Percentiles rank a stretch among this genome's conserved stretches.
Conservation (phyloP, 805 yeast genomes). For the Lipomyces spencermartinsiae region DNA sequence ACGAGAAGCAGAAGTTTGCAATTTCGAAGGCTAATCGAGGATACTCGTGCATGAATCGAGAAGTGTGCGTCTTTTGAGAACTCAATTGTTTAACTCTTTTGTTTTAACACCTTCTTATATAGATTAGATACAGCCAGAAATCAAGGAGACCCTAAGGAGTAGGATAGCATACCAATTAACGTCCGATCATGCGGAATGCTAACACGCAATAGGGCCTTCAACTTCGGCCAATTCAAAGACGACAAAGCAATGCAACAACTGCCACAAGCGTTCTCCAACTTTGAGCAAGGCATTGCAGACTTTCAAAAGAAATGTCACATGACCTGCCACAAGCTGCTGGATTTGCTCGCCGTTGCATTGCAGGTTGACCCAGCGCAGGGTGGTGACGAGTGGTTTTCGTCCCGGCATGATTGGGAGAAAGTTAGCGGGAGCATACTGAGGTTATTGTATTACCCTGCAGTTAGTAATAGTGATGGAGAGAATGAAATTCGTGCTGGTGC, state of each 20-base stretch:
- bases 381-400: conserved; percentile 65
- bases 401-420: conserved; percentile 60
- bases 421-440: conserved; percentile 71
- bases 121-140: conserved; percentile 48
- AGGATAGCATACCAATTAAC: conserved; percentile 46
- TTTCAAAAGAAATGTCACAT: conserved; percentile 54
- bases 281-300: conserved; percentile 47
- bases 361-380: conserved; percentile 62
- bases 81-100: neutral
- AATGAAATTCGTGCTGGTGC: conserved; percentile 71
- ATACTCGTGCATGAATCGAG: conserved; percentile 62
- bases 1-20: conserved; percentile 56
- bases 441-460: conserved; percentile 69
- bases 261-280: conserved; percentile 61
- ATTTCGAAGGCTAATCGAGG: conserved; percentile 67
- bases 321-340: conserved; percentile 58
- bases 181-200: neutral
- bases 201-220: conserved; percentile 55
- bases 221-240: conserved; percentile 63
- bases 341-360: conserved; percentile 66
- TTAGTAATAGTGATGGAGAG: conserved; percentile 50
- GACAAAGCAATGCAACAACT: conserved; percentile 48
- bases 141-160: conserved; percentile 53
- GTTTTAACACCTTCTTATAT: neutral
- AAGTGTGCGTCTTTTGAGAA: conserved; percentile 47